phyloP scores from a whole-genome alignment of 208 protist genomes.

The Trypanosoma congolense region DNA sequence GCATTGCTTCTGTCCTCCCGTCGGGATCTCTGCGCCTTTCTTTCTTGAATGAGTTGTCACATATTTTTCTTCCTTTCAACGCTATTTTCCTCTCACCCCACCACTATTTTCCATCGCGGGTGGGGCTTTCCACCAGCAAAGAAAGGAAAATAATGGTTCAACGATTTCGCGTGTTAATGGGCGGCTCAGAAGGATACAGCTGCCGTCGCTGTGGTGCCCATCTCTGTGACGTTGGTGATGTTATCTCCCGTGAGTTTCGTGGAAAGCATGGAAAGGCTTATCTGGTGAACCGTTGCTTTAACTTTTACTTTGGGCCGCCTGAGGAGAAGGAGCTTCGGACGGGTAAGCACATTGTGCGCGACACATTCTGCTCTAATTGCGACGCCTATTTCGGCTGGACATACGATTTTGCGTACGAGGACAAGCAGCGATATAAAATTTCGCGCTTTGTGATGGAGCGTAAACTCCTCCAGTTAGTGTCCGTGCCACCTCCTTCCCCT shows the following conservation, averaged over 20 bases:
- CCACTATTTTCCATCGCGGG: too few species aligned
- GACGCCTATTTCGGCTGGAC: conserved; percentile 76
- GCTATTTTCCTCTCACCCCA: too few species aligned
- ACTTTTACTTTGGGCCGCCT: conserved; percentile 65
- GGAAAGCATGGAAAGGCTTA: conserved; percentile 67
- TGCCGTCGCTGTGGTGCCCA: conserved; percentile 71
- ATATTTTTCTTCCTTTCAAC: too few species aligned
- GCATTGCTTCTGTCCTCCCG: too few species aligned
- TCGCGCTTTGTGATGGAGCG: conserved; percentile 75
- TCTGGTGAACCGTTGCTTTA: conserved; percentile 67
- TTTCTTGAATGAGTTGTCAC: too few species aligned
- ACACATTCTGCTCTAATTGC: conserved; percentile 71
- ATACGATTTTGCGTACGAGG: conserved; percentile 75
- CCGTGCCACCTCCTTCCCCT: conserved; percentile 1
- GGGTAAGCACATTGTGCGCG: conserved; percentile 65
- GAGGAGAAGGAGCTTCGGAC: conserved; percentile 81
- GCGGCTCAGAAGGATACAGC: conserved; percentile 40
- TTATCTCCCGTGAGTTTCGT: conserved; percentile 67
- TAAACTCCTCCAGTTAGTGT: conserved; percentile 42
- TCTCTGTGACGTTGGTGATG: conserved; percentile 52
- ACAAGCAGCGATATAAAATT: conserved; percentile 77
- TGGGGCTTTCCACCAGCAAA: background rate
- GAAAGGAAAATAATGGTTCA: conserved; percentile 30
- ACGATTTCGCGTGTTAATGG: conserved; percentile 26
- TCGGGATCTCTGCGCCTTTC: too few species aligned